Percentiles rank a stretch among this genome's conserved stretches.
Evolutionary conservation across 2,329 filamentous ascomycete genomes (phyloP).

Genomic region (Fusarium continuum): DNA sequence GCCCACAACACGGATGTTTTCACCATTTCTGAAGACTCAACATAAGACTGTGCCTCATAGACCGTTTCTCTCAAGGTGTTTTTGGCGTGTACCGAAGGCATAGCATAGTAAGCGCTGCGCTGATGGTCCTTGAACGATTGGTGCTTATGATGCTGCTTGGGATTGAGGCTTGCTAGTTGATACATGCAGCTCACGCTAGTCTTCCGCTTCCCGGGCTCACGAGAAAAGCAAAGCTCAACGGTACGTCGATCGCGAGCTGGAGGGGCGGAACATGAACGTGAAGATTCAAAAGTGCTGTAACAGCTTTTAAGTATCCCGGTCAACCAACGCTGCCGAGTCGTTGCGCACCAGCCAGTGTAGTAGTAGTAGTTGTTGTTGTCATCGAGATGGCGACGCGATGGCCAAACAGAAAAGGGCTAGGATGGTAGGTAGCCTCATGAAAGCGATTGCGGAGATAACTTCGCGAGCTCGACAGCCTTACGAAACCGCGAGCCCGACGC

Average conservation of each 20-base stretch:
- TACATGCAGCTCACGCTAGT: background rate
- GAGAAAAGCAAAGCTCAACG: constrained; percentile 15
- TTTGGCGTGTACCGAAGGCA: constrained; percentile 3
- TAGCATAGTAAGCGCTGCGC: constrained; percentile 2
- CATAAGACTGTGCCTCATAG: constrained; percentile 20
- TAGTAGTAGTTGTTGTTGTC: background rate
- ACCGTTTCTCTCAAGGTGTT: background rate
- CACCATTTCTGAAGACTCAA: constrained; percentile 23
- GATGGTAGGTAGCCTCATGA: constrained; percentile 11
- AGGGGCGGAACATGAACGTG: constrained; percentile 14
- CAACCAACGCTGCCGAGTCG: background rate
- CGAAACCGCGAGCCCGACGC: background rate
- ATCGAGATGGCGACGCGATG: constrained; percentile 1
- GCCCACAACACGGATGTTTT: constrained; percentile 26
- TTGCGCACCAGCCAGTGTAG: constrained; percentile 1
- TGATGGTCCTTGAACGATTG: background rate
- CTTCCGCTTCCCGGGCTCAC: constrained; percentile 9
- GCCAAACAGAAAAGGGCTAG: constrained; percentile 1
- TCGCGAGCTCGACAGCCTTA: constrained; percentile 25
- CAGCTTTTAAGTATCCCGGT: background rate
- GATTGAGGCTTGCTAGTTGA: constrained; percentile 27
- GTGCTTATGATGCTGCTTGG: background rate
- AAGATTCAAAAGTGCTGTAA: constrained; percentile 8
- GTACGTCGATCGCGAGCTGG: constrained; percentile 28
- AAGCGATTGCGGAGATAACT: constrained; percentile 4